Evolutionary conservation across 176 grass and related monocot genomes (phyloP), one percentile per base, ranked within the genome.

Genomic region (Bonia amplexicaulis): DNA sequence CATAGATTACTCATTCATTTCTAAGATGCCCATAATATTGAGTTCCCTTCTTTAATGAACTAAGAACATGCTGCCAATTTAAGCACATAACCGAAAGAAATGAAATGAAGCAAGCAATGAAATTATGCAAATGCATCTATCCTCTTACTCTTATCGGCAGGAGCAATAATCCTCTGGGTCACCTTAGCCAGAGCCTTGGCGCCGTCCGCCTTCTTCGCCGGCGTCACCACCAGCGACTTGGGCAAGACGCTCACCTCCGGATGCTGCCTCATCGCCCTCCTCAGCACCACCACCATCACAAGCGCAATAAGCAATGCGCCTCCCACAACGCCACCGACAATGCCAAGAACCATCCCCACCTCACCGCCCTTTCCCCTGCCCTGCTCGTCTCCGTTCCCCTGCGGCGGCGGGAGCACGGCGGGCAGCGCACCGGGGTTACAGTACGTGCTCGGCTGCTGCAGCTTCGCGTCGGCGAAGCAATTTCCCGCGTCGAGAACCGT

Each of bases 111-210:
- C 8, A 25, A 55, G 12, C 20, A 54, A 66, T 74, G 76, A 14
- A 85, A 77, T 44, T 44, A 83, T 58, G 68, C 62, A 58, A 54
- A 41, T 23, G 79, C n/a, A 73, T 81, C 59, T 71, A 0, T 76
- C 59, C 0, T 64, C 86, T 96, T 92, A 98, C 96, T 95, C 85
- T 88, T 92, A 46, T 93, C 93, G n/a, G 78, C 84, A 79, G 91
- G 84, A 37, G 85, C 83, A 15, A 79, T 76, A 19, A 80, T 88
- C 90, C 82, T 92, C 25, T 90, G 55, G 49, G 78, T 16, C 26
- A 46, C 41, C 49, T 86, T 67, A 57, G 82, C 46, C 16, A 33
- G 76, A 76, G 64, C 45, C 69, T 89, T 93, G 10, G 47, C 33
- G 25, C 73, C 85, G 74, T 53, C 74, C 3, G 12, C 44, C 68